Evolutionary conservation across 1,284 basidiomycete species (phyloP).

Genomic region (Pseudozyma sp.): DNA sequence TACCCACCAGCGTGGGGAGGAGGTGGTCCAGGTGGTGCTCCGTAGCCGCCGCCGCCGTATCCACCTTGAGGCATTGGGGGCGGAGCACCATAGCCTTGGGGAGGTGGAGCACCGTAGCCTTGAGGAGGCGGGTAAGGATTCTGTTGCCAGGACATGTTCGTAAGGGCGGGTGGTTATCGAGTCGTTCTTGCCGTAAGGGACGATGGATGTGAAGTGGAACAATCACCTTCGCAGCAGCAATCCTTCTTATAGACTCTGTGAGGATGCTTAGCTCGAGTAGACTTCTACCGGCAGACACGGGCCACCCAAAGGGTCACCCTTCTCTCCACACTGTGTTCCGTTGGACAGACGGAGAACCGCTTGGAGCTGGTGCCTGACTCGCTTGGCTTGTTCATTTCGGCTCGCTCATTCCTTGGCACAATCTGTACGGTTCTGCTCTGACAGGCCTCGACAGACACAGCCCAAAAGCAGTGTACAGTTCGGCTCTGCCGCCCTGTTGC

Average conservation of each 20-base stretch:
- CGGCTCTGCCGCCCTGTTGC: background rate
- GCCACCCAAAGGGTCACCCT: background rate
- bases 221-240: background rate
- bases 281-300: background rate
- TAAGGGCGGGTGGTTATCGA: background rate
- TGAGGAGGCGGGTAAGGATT: constrained; percentile 44
- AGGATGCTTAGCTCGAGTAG: background rate
- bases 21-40: constrained; percentile 21
- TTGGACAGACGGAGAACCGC: background rate
- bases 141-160: constrained; percentile 51
- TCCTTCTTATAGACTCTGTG: constrained; percentile 1
- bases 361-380: constrained; percentile 3
- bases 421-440: background rate
- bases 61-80: constrained; percentile 46
- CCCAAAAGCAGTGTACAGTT: constrained; percentile 2
- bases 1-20: constrained; percentile 35
- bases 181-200: background rate
- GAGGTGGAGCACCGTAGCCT: constrained; percentile 49
- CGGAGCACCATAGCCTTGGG: constrained; percentile 45
- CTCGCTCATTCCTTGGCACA: constrained; percentile 8
- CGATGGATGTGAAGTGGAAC: too few relatives aligned
- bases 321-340: constrained; percentile 3
- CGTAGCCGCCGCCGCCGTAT: constrained; percentile 34
- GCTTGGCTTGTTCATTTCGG: background rate
- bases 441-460: background rate